Evolutionary conservation across 805 yeast species (phyloP).

Genomic region (Sungouiella blattae): DNA sequence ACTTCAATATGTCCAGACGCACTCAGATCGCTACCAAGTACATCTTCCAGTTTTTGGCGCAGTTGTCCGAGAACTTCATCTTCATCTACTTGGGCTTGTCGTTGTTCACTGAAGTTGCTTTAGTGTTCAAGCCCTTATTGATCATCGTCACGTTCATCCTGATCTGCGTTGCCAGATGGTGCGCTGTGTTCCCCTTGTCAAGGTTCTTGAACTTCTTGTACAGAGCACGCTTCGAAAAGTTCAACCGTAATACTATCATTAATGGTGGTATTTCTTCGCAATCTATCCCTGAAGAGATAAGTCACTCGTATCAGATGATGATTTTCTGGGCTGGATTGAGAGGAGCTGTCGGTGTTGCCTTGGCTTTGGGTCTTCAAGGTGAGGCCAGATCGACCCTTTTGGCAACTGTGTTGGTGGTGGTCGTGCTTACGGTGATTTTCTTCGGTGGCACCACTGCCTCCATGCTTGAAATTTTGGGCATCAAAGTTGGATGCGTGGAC

Average conservation of each 20-base stretch:
- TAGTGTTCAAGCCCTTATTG: conserved; percentile 89
- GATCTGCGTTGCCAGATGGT: conserved; percentile 94
- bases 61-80: conserved; percentile 92
- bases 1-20: conserved; percentile 94
- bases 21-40: conserved; percentile 96
- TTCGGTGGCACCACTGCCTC: conserved; percentile 99
- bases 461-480: conserved; percentile 92
- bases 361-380: conserved; percentile 96
- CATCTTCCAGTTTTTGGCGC: conserved; percentile 90
- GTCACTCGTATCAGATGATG: conserved; percentile 96
- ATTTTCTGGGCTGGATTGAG: conserved; percentile 98
- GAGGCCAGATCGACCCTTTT: conserved; percentile 82
- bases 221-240: conserved; percentile 51
- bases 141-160: conserved; percentile 87
- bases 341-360: conserved; percentile 99
- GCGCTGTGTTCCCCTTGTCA: conserved; percentile 94
- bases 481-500: conserved; percentile 84
- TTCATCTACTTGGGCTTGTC: conserved; percentile 93
- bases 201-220: conserved; percentile 76
- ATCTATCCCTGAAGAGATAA: conserved; percentile 77
- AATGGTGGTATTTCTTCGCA: conserved; percentile 40
- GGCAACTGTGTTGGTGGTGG: conserved; percentile 96
- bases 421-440: conserved; percentile 89
- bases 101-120: conserved; percentile 90
- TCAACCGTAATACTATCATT: conserved; percentile 22